These are phyloP conservation scores for Podospora conica DNA, from an alignment of 495 filamentous ascomycete genomes.

Conservation along the genomic window DNA sequence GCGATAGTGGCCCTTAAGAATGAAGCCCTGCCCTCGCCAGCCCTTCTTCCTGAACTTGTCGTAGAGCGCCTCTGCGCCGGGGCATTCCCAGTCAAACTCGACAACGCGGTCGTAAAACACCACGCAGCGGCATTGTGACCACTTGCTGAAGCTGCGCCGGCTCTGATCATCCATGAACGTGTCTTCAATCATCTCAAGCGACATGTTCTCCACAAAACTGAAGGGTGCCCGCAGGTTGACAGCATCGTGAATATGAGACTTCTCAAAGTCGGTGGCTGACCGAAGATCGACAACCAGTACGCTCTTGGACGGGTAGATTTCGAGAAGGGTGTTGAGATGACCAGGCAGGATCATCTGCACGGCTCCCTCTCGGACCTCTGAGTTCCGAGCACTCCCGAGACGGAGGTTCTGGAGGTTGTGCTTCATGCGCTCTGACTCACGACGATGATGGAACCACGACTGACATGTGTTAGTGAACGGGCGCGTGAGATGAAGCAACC, in stretches of 20 bases:
- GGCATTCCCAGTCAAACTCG: constrained; percentile 44
- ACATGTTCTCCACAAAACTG: constrained; percentile 35
- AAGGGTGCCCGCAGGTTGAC: constrained; percentile 42
- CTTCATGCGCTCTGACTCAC: constrained; percentile 34
- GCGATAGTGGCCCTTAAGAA: constrained; percentile 45
- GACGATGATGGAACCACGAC: constrained; percentile 42
- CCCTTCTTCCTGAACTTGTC: constrained; percentile 36
- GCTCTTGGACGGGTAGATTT: constrained; percentile 39
- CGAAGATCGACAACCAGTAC: constrained; percentile 42
- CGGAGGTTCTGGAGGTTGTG: constrained; percentile 35
- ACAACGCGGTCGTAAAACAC: constrained; percentile 44
- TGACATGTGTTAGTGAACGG: constrained; percentile 1
- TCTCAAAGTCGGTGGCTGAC: constrained; percentile 36
- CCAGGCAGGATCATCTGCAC: constrained; percentile 43
- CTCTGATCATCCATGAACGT: constrained; percentile 40
- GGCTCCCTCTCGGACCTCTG: constrained; percentile 11
- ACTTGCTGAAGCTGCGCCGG: constrained; percentile 39
- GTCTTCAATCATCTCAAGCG: constrained; percentile 45
- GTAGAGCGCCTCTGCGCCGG: constrained; percentile 35
- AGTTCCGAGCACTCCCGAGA: constrained; percentile 20
- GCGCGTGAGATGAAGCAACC: neutral
- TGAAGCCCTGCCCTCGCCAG: constrained; percentile 41
- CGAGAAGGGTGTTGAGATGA: constrained; percentile 40
- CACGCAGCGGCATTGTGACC: constrained; percentile 38
- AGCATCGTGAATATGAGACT: constrained; percentile 42